phyloP scores from a whole-genome alignment of 345 rosid species.

The Murraya koenigii region DNA sequence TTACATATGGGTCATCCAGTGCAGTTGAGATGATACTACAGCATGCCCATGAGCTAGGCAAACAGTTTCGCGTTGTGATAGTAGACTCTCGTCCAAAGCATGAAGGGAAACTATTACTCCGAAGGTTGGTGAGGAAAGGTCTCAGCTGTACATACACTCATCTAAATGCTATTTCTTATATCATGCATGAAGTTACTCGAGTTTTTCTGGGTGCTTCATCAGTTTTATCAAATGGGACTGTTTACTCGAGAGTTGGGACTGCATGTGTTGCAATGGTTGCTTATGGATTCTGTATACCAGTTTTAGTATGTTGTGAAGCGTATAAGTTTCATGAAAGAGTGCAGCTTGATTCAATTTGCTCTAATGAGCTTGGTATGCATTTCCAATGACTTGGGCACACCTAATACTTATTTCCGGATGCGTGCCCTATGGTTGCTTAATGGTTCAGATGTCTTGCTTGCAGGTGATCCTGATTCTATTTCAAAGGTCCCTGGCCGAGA shows the following conservation, averaged over 20 bases:
- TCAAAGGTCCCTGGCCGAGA: constrained; percentile 65
- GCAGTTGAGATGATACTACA: constrained; percentile 87
- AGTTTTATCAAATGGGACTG: constrained; percentile 93
- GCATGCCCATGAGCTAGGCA: constrained; percentile 83
- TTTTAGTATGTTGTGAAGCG: constrained; percentile 93
- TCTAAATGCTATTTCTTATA: constrained; percentile 84
- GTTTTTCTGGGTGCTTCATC: constrained; percentile 96
- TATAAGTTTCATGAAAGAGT: constrained; percentile 97
- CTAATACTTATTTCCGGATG: not conserved
- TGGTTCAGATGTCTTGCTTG: constrained; percentile 10
- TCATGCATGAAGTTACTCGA: constrained; percentile 92
- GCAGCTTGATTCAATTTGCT: constrained; percentile 93
- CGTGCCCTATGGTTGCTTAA: not conserved
- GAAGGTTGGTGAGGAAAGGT: constrained; percentile 84
- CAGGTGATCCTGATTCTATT: constrained; percentile 93
- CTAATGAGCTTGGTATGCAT: constrained; percentile 83
- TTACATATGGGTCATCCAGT: constrained; percentile 85
- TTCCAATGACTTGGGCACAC: not conserved
- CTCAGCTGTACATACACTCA: constrained; percentile 81
- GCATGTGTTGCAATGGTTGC: constrained; percentile 98
- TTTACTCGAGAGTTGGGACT: constrained; percentile 92
- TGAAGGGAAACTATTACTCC: constrained; percentile 81
- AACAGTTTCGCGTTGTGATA: constrained; percentile 79
- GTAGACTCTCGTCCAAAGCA: constrained; percentile 95
- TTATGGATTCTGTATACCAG: constrained; percentile 76